phyloP scores from a whole-genome alignment of 2,329 filamentous ascomycete genomes.

The Neonectria ditissima region DNA sequence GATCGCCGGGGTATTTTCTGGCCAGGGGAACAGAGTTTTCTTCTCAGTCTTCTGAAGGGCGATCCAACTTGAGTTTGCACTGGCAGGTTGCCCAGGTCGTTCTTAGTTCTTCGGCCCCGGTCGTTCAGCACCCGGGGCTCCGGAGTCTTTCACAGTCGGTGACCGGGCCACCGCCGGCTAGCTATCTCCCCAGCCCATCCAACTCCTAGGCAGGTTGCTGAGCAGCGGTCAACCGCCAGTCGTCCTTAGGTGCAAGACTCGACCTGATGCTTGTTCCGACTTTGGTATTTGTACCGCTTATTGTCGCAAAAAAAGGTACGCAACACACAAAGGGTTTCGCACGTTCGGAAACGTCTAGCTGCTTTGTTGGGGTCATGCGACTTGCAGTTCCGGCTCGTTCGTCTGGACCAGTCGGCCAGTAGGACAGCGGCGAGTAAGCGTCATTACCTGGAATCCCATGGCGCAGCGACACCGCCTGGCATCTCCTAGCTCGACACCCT shows the following conservation, averaged over 20 bases:
- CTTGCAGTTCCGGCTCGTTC: conserved; percentile 18
- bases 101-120: conserved; percentile 19
- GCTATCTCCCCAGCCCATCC: conserved; percentile 14
- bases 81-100: conserved; percentile 11
- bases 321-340: neutral
- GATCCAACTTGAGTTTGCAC: conserved; percentile 12
- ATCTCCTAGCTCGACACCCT: conserved; percentile 29
- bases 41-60: conserved; percentile 9
- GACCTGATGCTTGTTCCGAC: neutral
- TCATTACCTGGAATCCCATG: conserved; percentile 44
- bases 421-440: conserved; percentile 45
- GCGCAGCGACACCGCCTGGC: conserved; percentile 32
- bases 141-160: conserved; percentile 15
- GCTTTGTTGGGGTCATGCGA: conserved; percentile 25
- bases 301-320: neutral
- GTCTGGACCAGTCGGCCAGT: conserved; percentile 34
- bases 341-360: conserved; percentile 25
- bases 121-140: conserved; percentile 21
- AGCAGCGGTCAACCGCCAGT: neutral
- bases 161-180: conserved; percentile 23
- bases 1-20: conserved; percentile 17
- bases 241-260: neutral
- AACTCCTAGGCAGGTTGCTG: conserved; percentile 3
- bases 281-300: neutral
- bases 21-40: conserved; percentile 29